These are phyloP conservation scores for Backusella psychrophila DNA, from an alignment of 192 early-diverging fungal species.

Conservation along the genomic window DNA sequence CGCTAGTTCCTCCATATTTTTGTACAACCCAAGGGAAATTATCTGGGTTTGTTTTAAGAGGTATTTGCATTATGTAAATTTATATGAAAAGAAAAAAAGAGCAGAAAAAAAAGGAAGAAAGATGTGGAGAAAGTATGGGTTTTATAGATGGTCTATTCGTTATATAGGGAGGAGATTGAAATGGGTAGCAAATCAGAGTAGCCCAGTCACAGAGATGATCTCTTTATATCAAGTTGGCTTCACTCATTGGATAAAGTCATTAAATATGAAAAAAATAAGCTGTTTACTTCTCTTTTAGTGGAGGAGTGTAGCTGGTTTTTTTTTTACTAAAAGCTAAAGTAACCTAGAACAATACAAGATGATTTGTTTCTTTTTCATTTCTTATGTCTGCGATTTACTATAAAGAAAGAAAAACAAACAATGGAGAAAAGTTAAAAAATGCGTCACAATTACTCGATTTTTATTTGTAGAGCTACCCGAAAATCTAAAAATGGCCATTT, in stretches of 20 bases:
- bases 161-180: not conserved
- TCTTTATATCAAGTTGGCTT: not conserved
- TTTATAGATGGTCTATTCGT: not conserved
- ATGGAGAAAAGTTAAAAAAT: not conserved
- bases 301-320: not conserved
- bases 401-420: not conserved
- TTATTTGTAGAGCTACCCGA: not conserved
- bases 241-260: not conserved
- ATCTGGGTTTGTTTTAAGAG: not conserved
- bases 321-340: not conserved
- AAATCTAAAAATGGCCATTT: not conserved
- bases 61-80: not conserved
- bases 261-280: not conserved
- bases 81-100: not conserved
- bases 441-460: conserved; percentile 2
- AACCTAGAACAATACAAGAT: not conserved
- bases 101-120: not conserved
- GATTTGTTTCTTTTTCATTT: not conserved
- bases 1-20: conserved; percentile 91
- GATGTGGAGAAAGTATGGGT: not conserved
- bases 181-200: not conserved
- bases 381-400: not conserved
- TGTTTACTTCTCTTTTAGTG: not conserved
- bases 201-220: not conserved
- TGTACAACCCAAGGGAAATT: conserved; percentile 54